Percentiles rank a stretch among this genome's conserved stretches.
Conservation (phyloP, 805 yeast genomes). For the Metschnikowia lunata region DNA sequence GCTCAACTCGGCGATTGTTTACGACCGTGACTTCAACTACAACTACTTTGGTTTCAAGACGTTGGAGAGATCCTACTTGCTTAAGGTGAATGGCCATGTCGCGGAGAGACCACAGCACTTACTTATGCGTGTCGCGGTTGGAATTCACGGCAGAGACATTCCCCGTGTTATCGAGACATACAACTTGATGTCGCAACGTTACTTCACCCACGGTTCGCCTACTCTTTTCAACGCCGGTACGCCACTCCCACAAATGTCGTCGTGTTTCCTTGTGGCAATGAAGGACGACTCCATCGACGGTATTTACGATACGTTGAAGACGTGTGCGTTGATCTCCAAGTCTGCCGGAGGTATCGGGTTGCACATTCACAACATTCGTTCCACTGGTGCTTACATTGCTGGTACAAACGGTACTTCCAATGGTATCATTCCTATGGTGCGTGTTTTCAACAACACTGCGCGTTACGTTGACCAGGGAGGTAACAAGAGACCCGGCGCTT, state of each 20-base stretch:
- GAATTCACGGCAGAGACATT: conserved; percentile 55
- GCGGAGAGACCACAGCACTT: conserved; percentile 62
- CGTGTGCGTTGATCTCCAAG: conserved; percentile 59
- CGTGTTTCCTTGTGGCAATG: conserved; percentile 62
- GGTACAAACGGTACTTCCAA: conserved; percentile 62
- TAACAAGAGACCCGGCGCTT: conserved; percentile 62
- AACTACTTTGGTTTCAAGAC: conserved; percentile 62
- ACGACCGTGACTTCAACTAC: conserved; percentile 49
- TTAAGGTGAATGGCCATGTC: conserved; percentile 51
- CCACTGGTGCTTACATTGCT: conserved; percentile 58
- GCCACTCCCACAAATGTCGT: conserved; percentile 55
- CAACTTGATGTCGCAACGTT: conserved; percentile 55
- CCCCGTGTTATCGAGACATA: conserved; percentile 51
- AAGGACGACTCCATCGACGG: conserved; percentile 61
- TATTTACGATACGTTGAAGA: conserved; percentile 56
- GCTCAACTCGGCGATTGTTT: conserved; percentile 43
- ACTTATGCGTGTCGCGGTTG: conserved; percentile 59
- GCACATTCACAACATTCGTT: conserved; percentile 51
- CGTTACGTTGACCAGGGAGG: conserved; percentile 66
- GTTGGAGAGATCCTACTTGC: conserved; percentile 53
- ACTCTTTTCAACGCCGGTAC: conserved; percentile 62
- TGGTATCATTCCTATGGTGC: conserved; percentile 59
- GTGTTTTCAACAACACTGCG: conserved; percentile 61
- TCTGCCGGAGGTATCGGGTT: conserved; percentile 63
- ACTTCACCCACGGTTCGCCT: conserved; percentile 60